These are phyloP conservation scores for Colletotrichum limetticola DNA, from an alignment of 2,329 filamentous ascomycete genomes.

Conservation along the genomic window DNA sequence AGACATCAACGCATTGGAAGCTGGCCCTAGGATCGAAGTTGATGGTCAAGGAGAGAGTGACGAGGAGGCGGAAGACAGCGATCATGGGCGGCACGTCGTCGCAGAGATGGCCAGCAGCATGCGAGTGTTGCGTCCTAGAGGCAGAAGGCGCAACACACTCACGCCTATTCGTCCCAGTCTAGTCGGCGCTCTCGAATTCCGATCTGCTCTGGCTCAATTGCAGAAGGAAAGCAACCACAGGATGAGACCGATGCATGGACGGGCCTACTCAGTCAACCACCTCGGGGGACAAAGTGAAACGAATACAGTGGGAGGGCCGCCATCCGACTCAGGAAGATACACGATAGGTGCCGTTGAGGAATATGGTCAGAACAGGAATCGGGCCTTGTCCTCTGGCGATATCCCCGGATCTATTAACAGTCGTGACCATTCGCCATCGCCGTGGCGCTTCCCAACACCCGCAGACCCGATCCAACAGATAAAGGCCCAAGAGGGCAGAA, in stretches of 20 bases:
- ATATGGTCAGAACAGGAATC: conserved; percentile 44
- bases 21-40: conserved; percentile 59
- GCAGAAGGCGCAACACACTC: conserved; percentile 76
- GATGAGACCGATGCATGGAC: conserved; percentile 73
- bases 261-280: conserved; percentile 58
- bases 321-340: conserved; percentile 26
- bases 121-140: conserved; percentile 79
- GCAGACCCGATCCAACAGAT: conserved; percentile 23
- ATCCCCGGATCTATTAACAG: conserved; percentile 39
- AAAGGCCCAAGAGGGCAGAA: conserved; percentile 35
- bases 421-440: conserved; percentile 29
- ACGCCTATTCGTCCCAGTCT: conserved; percentile 92
- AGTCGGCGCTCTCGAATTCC: conserved; percentile 92
- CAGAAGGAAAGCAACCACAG: conserved; percentile 83
- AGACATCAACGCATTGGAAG: conserved; percentile 58
- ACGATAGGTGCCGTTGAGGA: conserved; percentile 32
- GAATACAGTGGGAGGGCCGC: conserved; percentile 16
- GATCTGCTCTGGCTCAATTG: conserved; percentile 88
- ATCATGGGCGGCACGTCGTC: conserved; percentile 73
- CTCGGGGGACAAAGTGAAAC: conserved; percentile 32
- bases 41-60: conserved; percentile 48
- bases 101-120: conserved; percentile 94
- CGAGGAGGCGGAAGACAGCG: conserved; percentile 60
- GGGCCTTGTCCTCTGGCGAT: conserved; percentile 61
- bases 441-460: conserved; percentile 23